phyloP scores from a whole-genome alignment of 1,284 basidiomycete genomes.

The Sparassis latifolia region DNA sequence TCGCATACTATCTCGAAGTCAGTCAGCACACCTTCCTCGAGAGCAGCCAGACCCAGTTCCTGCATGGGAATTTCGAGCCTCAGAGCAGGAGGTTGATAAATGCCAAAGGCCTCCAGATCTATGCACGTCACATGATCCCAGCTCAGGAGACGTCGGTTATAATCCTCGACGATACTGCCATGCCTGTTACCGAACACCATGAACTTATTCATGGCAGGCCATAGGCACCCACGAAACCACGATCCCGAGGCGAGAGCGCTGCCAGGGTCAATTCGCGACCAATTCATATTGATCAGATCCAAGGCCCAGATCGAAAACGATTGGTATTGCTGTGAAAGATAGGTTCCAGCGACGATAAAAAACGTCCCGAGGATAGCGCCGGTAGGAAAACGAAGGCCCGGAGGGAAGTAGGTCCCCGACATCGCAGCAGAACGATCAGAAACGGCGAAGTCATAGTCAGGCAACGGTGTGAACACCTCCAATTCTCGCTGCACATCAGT shows the following conservation, averaged over 20 bases:
- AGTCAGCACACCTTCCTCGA: slow-evolving; percentile 70
- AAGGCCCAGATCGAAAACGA: slow-evolving; percentile 90
- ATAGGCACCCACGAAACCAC: slow-evolving; percentile 85
- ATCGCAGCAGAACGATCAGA: slow-evolving; percentile 72
- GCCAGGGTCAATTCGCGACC: slow-evolving; percentile 82
- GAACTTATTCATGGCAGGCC: slow-evolving; percentile 75
- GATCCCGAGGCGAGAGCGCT: slow-evolving; percentile 74
- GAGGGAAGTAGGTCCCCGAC: slow-evolving; percentile 74
- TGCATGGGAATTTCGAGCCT: slow-evolving; percentile 67
- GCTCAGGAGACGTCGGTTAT: slow-evolving; percentile 82
- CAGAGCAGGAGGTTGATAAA: slow-evolving; percentile 81
- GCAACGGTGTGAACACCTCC: slow-evolving; percentile 77
- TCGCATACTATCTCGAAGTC: slow-evolving; percentile 92
- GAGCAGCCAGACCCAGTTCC: slow-evolving; percentile 68
- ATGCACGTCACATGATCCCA: slow-evolving; percentile 90
- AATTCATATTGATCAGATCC: slow-evolving; percentile 72
- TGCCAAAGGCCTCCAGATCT: slow-evolving; percentile 89
- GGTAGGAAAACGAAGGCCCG: slow-evolving; percentile 89
- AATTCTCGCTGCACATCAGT: slow-evolving; percentile 92
- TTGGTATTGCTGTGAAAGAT: slow-evolving; percentile 84
- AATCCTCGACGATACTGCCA: slow-evolving; percentile 86
- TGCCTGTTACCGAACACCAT: slow-evolving; percentile 85
- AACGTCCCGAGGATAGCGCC: slow-evolving; percentile 85
- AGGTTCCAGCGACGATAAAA: slow-evolving; percentile 85
- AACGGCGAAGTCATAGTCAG: slow-evolving; percentile 65